Base-by-base conservation (phyloP, 2,329 filamentous ascomycete genomes). In the Talaromyces sp. region DNA sequence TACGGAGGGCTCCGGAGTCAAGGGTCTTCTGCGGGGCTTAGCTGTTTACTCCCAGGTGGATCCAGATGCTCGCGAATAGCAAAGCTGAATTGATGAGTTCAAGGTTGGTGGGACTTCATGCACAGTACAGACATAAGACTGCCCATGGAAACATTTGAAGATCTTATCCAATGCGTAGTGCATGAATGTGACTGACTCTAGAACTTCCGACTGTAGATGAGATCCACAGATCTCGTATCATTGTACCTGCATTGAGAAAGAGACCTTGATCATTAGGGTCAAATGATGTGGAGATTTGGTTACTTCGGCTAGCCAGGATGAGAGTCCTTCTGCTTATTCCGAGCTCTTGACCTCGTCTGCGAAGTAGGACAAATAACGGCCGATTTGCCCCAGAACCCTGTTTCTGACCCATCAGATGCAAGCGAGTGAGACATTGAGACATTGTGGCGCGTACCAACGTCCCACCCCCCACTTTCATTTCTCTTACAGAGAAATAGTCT, bases 161-260 rank as follows among this genome's bases (percentile, higher is more conserved):
- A n/a, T n/a, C n/a, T n/a, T n/a, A 32, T 32, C 13, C 29, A 32
- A 32, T 7, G 29, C 29, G 29, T 32, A 7, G 29, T 32, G 29
- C 29, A 13, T 13, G 7, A 32, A 7, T 13, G 29, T 32, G 13
- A n/a, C n/a, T n/a, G n/a, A n/a, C n/a, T n/a, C n/a, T n/a, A n/a
- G n/a, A n/a, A n/a, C 24, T 27, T 27, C 24, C 24, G 4, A 16
- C 32, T 8, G 20, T n/a, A 42, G 40, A 30, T 27, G 3, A 42
- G 4, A 27, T 14, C 6, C 2, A 27, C 27, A 10, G 39, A 42
- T 29, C 24, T 10, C 10, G 40, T 16, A n/a, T 10, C 22, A 29
- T 30, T 32, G 41, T 44, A 44, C 41, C 41, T 44, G 41, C 41
- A 44, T 44, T 19, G 10, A 7, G n/a, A 32, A n/a, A 44, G 41